Conservation (phyloP, 73 alveolate species). For the Paramecium tetraurelia region DNA sequence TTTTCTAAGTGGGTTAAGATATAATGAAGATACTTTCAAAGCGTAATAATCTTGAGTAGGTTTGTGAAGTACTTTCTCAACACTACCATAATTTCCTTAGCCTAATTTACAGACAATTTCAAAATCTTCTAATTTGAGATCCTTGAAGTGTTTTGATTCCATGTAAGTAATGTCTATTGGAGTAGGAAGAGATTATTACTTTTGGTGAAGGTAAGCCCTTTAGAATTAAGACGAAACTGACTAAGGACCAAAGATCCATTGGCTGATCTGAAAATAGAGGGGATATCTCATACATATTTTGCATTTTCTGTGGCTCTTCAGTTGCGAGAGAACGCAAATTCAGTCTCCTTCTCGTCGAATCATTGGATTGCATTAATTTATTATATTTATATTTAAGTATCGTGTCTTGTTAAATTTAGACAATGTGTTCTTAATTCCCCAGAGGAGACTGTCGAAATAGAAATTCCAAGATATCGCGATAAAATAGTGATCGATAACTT, state of each 20-base stretch:
- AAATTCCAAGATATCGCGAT: not conserved
- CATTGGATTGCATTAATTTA: not conserved
- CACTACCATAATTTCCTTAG: conserved; percentile 55
- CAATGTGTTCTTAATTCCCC: not conserved
- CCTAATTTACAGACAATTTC: conserved; percentile 56
- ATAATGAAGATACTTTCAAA: conserved; percentile 14
- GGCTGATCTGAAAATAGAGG: conserved; percentile 8
- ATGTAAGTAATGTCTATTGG: not conserved
- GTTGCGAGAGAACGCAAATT: not conserved
- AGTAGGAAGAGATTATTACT: not conserved
- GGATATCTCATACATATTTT: not conserved
- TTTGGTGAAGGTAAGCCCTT: conserved; percentile 20
- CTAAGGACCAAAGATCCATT: conserved; percentile 47
- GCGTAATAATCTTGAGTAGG: conserved; percentile 50
- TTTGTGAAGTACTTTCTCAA: conserved; percentile 53
- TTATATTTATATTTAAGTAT: not conserved
- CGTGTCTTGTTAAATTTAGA: not conserved
- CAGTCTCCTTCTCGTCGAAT: not conserved
- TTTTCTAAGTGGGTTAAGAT: not conserved
- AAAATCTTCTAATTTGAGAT: conserved; percentile 57
- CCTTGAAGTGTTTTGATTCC: conserved; percentile 31
- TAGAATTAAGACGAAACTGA: conserved; percentile 17
- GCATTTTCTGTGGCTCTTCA: not conserved
- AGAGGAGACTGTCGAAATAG: not conserved
- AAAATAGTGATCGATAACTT: not conserved